Base-by-base conservation (phyloP, 352 stramenopile genomes). In the Phytophthora pini region DNA sequence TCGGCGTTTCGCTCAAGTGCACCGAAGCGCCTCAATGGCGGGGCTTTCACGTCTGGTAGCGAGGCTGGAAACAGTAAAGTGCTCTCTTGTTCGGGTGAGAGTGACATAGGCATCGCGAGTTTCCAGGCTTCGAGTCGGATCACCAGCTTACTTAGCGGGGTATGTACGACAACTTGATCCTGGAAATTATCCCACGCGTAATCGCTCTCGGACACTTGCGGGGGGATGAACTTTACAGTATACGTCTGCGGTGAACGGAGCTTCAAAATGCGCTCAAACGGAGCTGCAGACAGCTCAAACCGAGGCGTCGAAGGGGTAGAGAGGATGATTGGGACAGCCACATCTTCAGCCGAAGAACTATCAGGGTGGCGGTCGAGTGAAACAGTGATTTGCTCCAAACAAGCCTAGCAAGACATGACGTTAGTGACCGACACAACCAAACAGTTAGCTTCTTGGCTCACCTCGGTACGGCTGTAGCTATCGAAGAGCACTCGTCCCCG, bases 141-240 rank as follows among this genome's bases (percentile, higher is more conserved):
- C 5, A 72, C 61, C 17, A 92, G 64, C n/a, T 70, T 79, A 13
- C 77, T 71, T 3, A 90, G 60, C n/a, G 71, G 75, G 1, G 73
- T 87, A 54, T 92, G 79, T 24, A 92, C 68, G 26, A 82, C 70
- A 20, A 92, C 40, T 45, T 87, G 79, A 56, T 92, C 83, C 45
- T 88, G 83, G 50, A 92, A 92, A 27, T 92, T 80, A 29, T 87
- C 67, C 68, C 69, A 86, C 3, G 47, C 68, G 43, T 63, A 85
- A 55, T 90, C 83, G n/a, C 79, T 84, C 32, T 87, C 72, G 10
- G 31, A 54, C 2, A 62, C 51, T 5, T 43, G 34, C 0, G 84
- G 84, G 4, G 53, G 65, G 4, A 61, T 34, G 56, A 90, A 93
- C 57, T 74, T 64, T 20, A 87, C 43, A 9, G n/a, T 46, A 38